Conservation (phyloP, 176 grass and related monocot genomes). For the Triticum timopheevii region DNA sequence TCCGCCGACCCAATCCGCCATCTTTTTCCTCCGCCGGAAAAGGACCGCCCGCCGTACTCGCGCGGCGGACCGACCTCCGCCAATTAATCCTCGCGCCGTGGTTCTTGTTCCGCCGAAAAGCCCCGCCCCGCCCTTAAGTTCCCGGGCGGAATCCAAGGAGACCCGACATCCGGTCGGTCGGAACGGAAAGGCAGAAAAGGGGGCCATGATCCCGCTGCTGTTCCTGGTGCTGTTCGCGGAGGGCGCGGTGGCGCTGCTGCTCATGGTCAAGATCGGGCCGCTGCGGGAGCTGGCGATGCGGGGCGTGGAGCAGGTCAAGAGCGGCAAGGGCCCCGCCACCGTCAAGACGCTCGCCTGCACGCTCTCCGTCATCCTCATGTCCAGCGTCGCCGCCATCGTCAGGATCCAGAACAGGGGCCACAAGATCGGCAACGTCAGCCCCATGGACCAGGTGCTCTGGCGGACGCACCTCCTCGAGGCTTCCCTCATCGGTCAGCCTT, state of each 20-base stretch:
- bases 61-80: not conserved
- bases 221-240: slow-evolving; percentile 85
- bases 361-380: slow-evolving; percentile 72
- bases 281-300: slow-evolving; percentile 84
- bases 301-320: slow-evolving; percentile 70
- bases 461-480: slow-evolving; percentile 89
- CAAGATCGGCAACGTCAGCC: slow-evolving; percentile 79
- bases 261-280: slow-evolving; percentile 90
- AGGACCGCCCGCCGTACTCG: not conserved
- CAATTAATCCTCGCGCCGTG: not conserved
- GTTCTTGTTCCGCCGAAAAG: not conserved
- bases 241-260: slow-evolving; percentile 72
- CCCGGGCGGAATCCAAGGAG: not conserved
- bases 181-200: not conserved
- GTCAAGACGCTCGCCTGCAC: slow-evolving; percentile 93
- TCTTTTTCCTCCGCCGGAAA: not conserved
- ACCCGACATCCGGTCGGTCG: not conserved
- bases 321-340: slow-evolving; percentile 76
- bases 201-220: slow-evolving; percentile 75
- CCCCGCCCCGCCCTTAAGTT: not conserved
- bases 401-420: slow-evolving; percentile 81
- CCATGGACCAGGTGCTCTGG: slow-evolving; percentile 99
- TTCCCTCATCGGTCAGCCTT: slow-evolving; percentile 75
- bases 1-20: not conserved
- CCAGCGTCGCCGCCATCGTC: slow-evolving; percentile 74